Evolutionary conservation across 2,329 filamentous ascomycete genomes (phyloP).

Genomic region (Fusarium sublunatum): DNA sequence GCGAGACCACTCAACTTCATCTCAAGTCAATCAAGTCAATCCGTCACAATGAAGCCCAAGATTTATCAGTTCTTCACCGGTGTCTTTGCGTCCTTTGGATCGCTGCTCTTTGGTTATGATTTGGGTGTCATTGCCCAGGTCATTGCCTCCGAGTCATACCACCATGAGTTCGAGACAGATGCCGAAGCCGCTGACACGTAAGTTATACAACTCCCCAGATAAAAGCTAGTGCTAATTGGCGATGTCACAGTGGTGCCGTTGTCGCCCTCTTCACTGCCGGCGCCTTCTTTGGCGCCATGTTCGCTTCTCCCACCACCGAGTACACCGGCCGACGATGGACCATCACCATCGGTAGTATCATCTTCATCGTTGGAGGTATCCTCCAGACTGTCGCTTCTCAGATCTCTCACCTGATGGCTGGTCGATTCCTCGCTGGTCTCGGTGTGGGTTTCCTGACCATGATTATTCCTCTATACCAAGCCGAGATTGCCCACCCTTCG

Average conservation of each 20-base stretch:
- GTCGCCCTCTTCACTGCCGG: constrained; percentile 81
- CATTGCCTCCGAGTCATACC: constrained; percentile 16
- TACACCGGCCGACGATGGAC: constrained; percentile 74
- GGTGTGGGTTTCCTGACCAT: constrained; percentile 50
- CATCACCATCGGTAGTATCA: constrained; percentile 74
- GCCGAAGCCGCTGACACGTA: constrained; percentile 25
- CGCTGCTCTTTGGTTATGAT: constrained; percentile 28
- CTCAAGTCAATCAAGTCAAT: neutral
- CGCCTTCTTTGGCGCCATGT: constrained; percentile 75
- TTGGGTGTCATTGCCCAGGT: constrained; percentile 31
- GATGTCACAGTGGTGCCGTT: constrained; percentile 23
- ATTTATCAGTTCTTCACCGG: neutral
- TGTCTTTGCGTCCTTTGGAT: constrained; percentile 28
- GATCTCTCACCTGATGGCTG: constrained; percentile 72
- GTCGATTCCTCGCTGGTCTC: constrained; percentile 74
- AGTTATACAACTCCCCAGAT: neutral
- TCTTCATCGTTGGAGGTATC: constrained; percentile 78
- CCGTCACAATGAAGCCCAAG: neutral
- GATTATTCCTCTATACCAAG: constrained; percentile 72
- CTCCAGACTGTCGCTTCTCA: constrained; percentile 75
- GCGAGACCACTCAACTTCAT: neutral
- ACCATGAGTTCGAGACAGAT: constrained; percentile 11
- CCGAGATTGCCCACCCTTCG: constrained; percentile 78
- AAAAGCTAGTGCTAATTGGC: neutral
- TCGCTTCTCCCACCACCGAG: constrained; percentile 73